These are phyloP conservation scores for Curvularia sp. DNA, from an alignment of 2,329 filamentous ascomycete genomes.

Conservation along the genomic window DNA sequence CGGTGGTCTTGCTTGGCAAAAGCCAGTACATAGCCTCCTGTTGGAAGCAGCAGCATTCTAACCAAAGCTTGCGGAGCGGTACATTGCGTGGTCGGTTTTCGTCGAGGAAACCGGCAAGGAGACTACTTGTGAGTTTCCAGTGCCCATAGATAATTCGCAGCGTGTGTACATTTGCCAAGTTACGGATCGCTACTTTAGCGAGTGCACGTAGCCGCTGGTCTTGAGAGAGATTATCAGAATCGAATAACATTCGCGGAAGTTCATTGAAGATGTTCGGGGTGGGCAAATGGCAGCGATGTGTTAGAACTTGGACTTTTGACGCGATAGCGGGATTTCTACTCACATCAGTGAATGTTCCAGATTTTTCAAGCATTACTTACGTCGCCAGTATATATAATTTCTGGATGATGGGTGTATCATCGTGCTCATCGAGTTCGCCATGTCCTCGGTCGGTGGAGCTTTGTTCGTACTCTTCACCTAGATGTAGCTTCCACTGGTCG, in stretches of 20 bases:
- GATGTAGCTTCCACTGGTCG: conserved; percentile 48
- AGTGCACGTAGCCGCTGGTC: conserved; percentile 52
- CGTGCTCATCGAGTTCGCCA: conserved; percentile 39
- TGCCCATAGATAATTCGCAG: conserved; percentile 56
- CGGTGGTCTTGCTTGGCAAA: conserved; percentile 32
- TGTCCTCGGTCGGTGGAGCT: conserved; percentile 22
- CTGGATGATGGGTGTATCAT: conserved; percentile 54
- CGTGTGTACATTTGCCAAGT: conserved; percentile 54
- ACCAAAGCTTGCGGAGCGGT: conserved; percentile 53
- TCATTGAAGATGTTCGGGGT: conserved; percentile 55
- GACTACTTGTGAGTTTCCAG: conserved; percentile 48
- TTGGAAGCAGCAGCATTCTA: conserved; percentile 53
- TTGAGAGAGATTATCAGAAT: conserved; percentile 49
- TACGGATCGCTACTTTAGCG: conserved; percentile 47
- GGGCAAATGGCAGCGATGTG: conserved; percentile 56
- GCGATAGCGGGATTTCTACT: conserved; percentile 51
- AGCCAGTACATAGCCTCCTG: conserved; percentile 27
- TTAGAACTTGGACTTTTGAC: conserved; percentile 52
- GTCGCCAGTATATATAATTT: conserved; percentile 53
- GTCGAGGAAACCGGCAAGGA: conserved; percentile 53
- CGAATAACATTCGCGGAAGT: conserved; percentile 51
- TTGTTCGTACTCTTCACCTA: conserved; percentile 21
- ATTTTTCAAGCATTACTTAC: conserved; percentile 27
- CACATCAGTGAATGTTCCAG: conserved; percentile 16
- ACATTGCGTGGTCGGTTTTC: conserved; percentile 32